Conservation (phyloP, 73 alveolate species). For the Halteria grandinella region DNA sequence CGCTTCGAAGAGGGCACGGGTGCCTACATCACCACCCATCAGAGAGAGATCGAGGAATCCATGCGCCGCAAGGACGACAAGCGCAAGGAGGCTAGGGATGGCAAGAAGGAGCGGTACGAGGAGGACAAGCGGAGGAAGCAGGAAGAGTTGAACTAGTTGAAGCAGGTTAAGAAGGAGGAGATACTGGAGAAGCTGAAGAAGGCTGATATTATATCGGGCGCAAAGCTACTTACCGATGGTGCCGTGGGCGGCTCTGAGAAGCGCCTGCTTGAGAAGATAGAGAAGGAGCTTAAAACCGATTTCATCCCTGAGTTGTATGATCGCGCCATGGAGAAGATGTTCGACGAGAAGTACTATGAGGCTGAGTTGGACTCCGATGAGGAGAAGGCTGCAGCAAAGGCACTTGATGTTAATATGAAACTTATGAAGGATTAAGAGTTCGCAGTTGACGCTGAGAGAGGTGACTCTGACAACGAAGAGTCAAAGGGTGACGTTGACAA, state of each 20-base stretch:
- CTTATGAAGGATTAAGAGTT: conserved; percentile 76
- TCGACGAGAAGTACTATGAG: conserved; percentile 89
- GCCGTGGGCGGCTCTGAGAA: neutral
- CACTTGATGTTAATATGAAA: conserved; percentile 61
- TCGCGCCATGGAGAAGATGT: conserved; percentile 80
- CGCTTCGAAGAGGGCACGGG: conserved; percentile 64
- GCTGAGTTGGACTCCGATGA: conserved; percentile 88
- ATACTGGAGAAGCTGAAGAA: conserved; percentile 49
- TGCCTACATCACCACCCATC: conserved; percentile 58
- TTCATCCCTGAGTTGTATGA: conserved; percentile 92
- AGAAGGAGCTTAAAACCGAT: conserved; percentile 72
- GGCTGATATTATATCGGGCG: conserved; percentile 67
- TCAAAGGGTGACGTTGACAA: conserved; percentile 59
- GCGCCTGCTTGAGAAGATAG: conserved; percentile 51
- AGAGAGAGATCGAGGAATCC: conserved; percentile 54
- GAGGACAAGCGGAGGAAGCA: conserved; percentile 53
- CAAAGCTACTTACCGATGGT: too few relatives aligned
- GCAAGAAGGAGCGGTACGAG: conserved; percentile 58
- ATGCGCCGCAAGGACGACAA: conserved; percentile 52
- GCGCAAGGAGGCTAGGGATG: conserved; percentile 57
- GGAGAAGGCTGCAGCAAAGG: conserved; percentile 57
- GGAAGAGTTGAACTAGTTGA: conserved; percentile 61
- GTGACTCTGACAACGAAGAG: conserved; percentile 30
- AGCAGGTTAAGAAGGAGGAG: conserved; percentile 65
- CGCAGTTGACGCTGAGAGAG: too few relatives aligned